Evolutionary conservation across 2,329 filamentous ascomycete genomes (phyloP).

Genomic region (Neoarthrinium moseri): DNA sequence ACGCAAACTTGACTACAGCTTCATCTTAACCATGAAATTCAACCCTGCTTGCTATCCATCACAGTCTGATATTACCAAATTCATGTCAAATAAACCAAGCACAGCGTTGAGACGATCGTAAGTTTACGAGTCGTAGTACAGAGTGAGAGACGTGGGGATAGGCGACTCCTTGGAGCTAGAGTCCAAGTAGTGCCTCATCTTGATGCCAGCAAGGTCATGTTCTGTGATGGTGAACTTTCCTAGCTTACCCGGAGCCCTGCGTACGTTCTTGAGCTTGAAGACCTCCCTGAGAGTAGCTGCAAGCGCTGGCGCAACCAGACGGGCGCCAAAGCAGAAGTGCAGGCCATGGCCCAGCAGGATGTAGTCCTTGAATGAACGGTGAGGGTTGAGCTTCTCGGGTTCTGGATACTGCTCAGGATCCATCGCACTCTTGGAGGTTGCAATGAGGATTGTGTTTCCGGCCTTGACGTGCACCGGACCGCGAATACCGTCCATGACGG

Average conservation of each 20-base stretch:
- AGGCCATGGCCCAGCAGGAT: conserved; percentile 63
- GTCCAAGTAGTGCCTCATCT: conserved; percentile 10
- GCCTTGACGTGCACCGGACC: conserved; percentile 44
- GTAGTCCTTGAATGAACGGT: conserved; percentile 63
- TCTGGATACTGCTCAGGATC: conserved; percentile 61
- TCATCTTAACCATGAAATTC: no score
- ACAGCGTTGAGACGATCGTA: no score
- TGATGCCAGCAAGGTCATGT: conserved; percentile 8
- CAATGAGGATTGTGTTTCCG: conserved; percentile 38
- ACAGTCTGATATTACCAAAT: no score
- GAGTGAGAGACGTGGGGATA: conserved; percentile 8
- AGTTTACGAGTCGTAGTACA: conserved; percentile 8
- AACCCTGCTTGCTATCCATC: no score
- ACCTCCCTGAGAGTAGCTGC: conserved; percentile 67
- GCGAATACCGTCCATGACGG: conserved; percentile 41
- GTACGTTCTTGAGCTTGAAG: conserved; percentile 59
- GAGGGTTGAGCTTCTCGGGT: conserved; percentile 59
- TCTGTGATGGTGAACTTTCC: conserved; percentile 51
- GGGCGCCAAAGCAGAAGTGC: conserved; percentile 60
- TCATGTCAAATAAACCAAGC: no score
- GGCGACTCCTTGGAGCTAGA: conserved; percentile 11
- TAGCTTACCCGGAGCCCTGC: conserved; percentile 60
- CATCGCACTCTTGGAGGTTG: conserved; percentile 40
- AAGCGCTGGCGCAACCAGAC: conserved; percentile 60
- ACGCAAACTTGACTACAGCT: no score